phyloP scores from a whole-genome alignment of 2,329 filamentous ascomycete genomes.

The Paraphoma sp. region DNA sequence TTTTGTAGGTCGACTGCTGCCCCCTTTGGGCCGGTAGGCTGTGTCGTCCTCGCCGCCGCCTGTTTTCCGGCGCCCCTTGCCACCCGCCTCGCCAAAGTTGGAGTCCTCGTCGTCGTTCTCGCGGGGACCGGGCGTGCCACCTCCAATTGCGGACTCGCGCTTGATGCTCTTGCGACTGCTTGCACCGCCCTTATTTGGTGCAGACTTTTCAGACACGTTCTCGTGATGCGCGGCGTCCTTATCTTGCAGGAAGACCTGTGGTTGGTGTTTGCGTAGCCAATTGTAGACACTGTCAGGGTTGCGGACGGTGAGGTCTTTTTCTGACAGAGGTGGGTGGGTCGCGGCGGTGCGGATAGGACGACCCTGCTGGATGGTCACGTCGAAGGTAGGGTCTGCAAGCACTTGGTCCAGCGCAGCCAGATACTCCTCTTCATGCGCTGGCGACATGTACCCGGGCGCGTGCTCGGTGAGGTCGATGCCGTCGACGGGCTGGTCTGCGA shows the following conservation, averaged over 20 bases:
- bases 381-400: constrained; percentile 59
- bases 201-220: constrained; percentile 43
- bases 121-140: constrained; percentile 43
- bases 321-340: constrained; percentile 50
- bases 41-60: constrained; percentile 50
- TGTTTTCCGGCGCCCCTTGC: constrained; percentile 33
- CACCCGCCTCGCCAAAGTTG: constrained; percentile 36
- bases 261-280: constrained; percentile 87
- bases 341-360: constrained; percentile 49
- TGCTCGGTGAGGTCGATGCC: constrained; percentile 59
- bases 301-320: constrained; percentile 64
- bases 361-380: constrained; percentile 51
- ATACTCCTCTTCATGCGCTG: constrained; percentile 77
- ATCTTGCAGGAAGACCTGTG: constrained; percentile 84
- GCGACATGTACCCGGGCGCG: constrained; percentile 71
- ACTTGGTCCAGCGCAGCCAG: constrained; percentile 68
- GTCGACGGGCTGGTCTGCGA: constrained; percentile 43
- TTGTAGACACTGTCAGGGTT: constrained; percentile 95
- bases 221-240: constrained; percentile 54
- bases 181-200: constrained; percentile 32
- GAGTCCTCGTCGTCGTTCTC: constrained; percentile 53
- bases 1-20: constrained; percentile 50
- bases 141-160: constrained; percentile 40
- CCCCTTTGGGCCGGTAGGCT: constrained; percentile 57
- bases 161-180: constrained; percentile 34